phyloP scores from a whole-genome alignment of 495 filamentous ascomycete species.

The Penicillium macrosclerotiorum region DNA sequence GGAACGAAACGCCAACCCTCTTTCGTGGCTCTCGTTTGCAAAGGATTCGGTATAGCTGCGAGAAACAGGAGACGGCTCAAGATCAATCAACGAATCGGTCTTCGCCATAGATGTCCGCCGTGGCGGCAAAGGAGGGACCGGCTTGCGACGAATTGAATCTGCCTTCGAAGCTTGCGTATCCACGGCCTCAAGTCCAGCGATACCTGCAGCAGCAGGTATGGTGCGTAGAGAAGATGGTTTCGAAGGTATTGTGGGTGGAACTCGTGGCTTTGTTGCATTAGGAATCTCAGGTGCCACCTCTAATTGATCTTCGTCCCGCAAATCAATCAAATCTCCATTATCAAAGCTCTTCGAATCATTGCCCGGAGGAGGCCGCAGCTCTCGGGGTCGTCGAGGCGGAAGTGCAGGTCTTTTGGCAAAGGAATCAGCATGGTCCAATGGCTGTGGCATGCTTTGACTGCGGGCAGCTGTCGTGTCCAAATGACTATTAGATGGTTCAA shows the following conservation, averaged over 20 bases:
- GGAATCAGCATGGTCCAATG: conserved; percentile 27
- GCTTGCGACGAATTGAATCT: conserved; percentile 38
- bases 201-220: neutral
- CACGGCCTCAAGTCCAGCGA: neutral
- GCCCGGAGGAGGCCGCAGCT: conserved; percentile 14
- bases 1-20: conserved; percentile 5
- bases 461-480: conserved; percentile 19
- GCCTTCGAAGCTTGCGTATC: conserved; percentile 6
- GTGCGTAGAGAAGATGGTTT: conserved; percentile 67
- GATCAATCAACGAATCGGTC: conserved; percentile 18
- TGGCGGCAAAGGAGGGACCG: conserved; percentile 44
- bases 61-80: conserved; percentile 14
- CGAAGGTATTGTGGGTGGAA: conserved; percentile 59
- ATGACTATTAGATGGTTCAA: conserved; percentile 64
- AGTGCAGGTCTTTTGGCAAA: conserved; percentile 30
- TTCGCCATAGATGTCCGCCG: conserved; percentile 29
- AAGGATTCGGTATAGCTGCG: conserved; percentile 13
- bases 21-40: neutral
- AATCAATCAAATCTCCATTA: conserved; percentile 62
- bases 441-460: conserved; percentile 29
- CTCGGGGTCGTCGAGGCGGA: conserved; percentile 34
- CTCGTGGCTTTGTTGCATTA: conserved; percentile 19
- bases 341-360: conserved; percentile 29
- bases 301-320: conserved; percentile 54
- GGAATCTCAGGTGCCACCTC: conserved; percentile 8